phyloP scores from a whole-genome alignment of 208 protist genomes.

The Leishmania turanica region DNA sequence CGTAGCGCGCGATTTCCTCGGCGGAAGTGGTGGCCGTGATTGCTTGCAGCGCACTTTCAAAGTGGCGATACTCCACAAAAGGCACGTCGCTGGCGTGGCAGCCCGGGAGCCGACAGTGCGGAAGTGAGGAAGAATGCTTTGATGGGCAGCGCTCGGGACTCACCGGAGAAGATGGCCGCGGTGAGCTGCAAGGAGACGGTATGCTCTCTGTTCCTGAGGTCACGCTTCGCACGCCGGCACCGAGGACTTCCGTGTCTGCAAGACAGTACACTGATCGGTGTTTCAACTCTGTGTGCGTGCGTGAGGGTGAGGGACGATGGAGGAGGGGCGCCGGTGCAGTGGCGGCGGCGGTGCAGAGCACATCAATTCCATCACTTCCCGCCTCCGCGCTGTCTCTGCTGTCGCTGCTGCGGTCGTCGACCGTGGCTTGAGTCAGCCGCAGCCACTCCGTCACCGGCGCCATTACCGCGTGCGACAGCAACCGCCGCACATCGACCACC shows the following conservation, averaged over 20 bases:
- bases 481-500: slow-evolving; percentile 91
- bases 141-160: not conserved
- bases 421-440: slow-evolving; percentile 47
- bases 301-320: not conserved
- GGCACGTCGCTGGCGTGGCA: not conserved
- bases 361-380: not conserved
- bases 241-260: slow-evolving; percentile 2
- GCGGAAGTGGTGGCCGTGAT: slow-evolving; percentile 20
- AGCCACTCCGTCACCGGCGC: slow-evolving; percentile 83
- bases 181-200: not conserved
- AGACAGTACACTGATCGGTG: not conserved
- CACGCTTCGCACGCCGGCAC: not conserved
- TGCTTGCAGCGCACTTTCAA: slow-evolving; percentile 23
- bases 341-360: not conserved
- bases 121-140: not conserved
- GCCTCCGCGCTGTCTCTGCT: not conserved
- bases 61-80: slow-evolving; percentile 26
- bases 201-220: not conserved
- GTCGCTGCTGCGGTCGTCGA: slow-evolving; percentile 18
- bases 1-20: slow-evolving; percentile 23
- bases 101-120: not conserved
- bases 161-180: not conserved
- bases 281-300: not conserved
- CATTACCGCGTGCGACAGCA: slow-evolving; percentile 95
- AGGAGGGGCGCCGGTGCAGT: slow-evolving; percentile 3